These are phyloP conservation scores for Eragrostis nindensis DNA, from an alignment of 176 grass and related monocot genomes.

Conservation along the genomic window DNA sequence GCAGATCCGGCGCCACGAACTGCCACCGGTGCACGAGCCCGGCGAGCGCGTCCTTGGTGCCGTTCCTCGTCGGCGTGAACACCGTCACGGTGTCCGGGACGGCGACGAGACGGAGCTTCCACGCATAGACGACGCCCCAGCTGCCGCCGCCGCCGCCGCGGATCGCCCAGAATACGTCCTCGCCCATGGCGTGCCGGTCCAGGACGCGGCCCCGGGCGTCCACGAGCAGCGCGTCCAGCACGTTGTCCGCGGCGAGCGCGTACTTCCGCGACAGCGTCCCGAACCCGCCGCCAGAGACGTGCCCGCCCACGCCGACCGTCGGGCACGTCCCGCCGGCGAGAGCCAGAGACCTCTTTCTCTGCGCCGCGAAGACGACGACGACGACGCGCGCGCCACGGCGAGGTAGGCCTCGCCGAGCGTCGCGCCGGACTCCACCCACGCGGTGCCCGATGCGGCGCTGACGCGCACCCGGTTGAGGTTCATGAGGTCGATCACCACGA, in stretches of 20 bases:
- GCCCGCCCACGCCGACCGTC: conserved; percentile 48
- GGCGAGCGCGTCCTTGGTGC: background rate
- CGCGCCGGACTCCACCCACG: conserved; percentile 54
- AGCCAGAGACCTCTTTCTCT: background rate
- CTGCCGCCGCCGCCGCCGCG: conserved; percentile 57
- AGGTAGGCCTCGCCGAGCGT: conserved; percentile 56
- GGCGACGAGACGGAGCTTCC: conserved; percentile 52
- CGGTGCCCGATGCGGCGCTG: conserved; percentile 27
- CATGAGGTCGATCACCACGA: conserved; percentile 55
- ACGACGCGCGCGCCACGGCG: conserved; percentile 13
- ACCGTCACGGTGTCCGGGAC: conserved; percentile 33
- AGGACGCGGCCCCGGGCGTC: conserved; percentile 40
- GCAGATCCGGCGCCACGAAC: conserved; percentile 29
- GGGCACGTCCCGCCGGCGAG: conserved; percentile 50
- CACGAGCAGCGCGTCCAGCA: conserved; percentile 49
- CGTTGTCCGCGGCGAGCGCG: conserved; percentile 55
- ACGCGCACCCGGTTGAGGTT: conserved; percentile 50
- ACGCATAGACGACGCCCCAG: conserved; percentile 62
- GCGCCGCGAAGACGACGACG: background rate
- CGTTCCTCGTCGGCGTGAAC: conserved; percentile 19
- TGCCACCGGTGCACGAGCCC: conserved; percentile 53
- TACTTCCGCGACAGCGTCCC: conserved; percentile 58
- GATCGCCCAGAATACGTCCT: conserved; percentile 68
- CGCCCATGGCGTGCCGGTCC: conserved; percentile 45
- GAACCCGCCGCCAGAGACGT: conserved; percentile 62